Evolutionary conservation across 192 early-diverging fungal species (phyloP), one percentile per base, ranked within the genome.

Genomic region (Coemansia sp.): DNA sequence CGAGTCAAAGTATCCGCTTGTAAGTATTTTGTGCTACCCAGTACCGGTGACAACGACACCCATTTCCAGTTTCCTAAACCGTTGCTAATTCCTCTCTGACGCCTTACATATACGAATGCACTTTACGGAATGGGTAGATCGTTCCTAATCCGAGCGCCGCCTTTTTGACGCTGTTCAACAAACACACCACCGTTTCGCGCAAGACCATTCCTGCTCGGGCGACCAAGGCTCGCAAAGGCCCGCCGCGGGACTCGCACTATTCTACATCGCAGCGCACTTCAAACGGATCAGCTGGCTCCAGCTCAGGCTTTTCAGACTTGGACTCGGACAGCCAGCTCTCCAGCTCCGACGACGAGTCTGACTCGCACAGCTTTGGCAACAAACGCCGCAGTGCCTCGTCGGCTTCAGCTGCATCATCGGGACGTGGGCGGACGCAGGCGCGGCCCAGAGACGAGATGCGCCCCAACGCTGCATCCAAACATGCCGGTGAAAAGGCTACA

Each of bases 171-270:
- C 70, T 73, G 50, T 78, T 69, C 60, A 72, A 69, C 59, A 69
- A 73, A 41, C 63, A 59, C 57, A 52, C 59, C 55, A 54, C 70
- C 1, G 62, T 63, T 10, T 65, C 76, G 15, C 70, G 76, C 64
- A 78, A 78, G 54, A 78, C 76, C 10, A 59, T 78, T 22, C 76
- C 76, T 2, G 55, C 70, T 10, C 53, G 67, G 19, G 70, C 59
- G 5, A 69, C 70, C 43, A 78, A 78, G 64, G 76, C 76, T 5
- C 76, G 67, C 41, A 78, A 78, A 23, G 76, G 64, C 37, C 76
- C 64, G 59, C 76, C 76, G 4, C 66, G 70, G 4, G 60, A 65
- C 21, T 59, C 72, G 21, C 57, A 45, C 27, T 51, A 63, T 24
- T 54, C 61, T 27, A 12, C 61, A 15, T 51, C 61, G 21, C 61